Evolutionary conservation across 2,329 filamentous ascomycete genomes (phyloP).

Genomic region (Cyanodermella asteris): DNA sequence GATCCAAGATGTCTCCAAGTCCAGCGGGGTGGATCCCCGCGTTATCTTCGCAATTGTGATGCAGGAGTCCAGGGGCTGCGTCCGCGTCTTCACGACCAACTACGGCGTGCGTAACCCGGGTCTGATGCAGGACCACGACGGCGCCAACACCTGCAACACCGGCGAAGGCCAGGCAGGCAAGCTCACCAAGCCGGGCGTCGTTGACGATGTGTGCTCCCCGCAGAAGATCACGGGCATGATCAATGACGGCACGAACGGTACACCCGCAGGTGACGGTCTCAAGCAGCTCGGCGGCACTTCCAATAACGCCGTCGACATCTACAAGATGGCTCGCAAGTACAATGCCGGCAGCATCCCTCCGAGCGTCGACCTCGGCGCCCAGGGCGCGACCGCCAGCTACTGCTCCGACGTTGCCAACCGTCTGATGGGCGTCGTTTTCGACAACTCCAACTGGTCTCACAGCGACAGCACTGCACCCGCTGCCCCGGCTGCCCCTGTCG

Average conservation of each 20-base stretch:
- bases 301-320: conserved; percentile 19
- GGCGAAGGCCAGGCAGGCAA: too few relatives aligned
- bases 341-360: conserved; percentile 23
- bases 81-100: conserved; percentile 21
- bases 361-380: conserved; percentile 17
- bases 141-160: conserved; percentile 8
- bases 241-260: conserved; percentile 21
- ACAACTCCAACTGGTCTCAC: too few relatives aligned
- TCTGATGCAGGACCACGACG: conserved; percentile 23
- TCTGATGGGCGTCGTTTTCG: too few relatives aligned
- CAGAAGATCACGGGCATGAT: conserved; percentile 13
- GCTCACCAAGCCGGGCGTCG: too few relatives aligned
- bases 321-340: conserved; percentile 26
- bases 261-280: conserved; percentile 21
- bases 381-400: conserved; percentile 28
- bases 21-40: conserved; percentile 11
- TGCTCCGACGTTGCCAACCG: conserved; percentile 29
- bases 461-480: too few relatives aligned
- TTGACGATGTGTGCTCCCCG: too few relatives aligned
- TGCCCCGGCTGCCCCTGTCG: too few relatives aligned
- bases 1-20: conserved; percentile 9
- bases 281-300: conserved; percentile 16
- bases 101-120: conserved; percentile 22
- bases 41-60: conserved; percentile 15
- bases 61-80: conserved; percentile 22